Evolutionary conservation across 129 eudicot species (phyloP).

Genomic region (Heracleum sosnowskyi): DNA sequence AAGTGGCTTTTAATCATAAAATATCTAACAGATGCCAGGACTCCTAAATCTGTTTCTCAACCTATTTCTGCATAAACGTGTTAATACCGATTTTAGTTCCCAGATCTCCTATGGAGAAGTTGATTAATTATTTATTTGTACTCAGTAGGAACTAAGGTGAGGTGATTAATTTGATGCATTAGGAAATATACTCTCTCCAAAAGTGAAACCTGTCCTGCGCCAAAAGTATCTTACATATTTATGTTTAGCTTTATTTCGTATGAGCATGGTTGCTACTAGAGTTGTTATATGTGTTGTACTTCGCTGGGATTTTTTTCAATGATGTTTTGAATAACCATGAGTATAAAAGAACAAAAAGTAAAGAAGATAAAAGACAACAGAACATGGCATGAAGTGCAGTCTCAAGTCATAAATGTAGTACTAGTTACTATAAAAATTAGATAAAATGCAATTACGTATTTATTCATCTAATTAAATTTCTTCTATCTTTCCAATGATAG

Average conservation of each 20-base stretch:
- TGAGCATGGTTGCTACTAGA: background rate
- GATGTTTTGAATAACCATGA: background rate
- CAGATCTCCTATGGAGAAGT: background rate
- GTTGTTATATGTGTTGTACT: background rate
- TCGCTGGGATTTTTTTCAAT: background rate
- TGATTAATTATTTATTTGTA: background rate
- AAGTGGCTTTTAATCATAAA: constrained; percentile 10
- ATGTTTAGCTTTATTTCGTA: background rate
- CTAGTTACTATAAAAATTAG: background rate
- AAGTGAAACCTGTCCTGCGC: background rate
- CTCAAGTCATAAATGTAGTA: background rate
- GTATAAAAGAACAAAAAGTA: background rate
- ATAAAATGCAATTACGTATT: background rate
- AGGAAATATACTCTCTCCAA: background rate
- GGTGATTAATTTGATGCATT: background rate
- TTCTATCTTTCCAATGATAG: constrained; percentile 25
- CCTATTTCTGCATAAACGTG: background rate
- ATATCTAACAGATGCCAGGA: background rate
- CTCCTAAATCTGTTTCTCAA: background rate
- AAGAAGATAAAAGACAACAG: background rate
- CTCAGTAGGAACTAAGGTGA: background rate
- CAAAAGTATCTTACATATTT: background rate
- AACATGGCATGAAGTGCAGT: background rate
- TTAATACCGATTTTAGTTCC: background rate
- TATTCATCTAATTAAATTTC: background rate